Evolutionary conservation across 139 green algal species (phyloP).

Genomic region (Closterium sp.): DNA sequence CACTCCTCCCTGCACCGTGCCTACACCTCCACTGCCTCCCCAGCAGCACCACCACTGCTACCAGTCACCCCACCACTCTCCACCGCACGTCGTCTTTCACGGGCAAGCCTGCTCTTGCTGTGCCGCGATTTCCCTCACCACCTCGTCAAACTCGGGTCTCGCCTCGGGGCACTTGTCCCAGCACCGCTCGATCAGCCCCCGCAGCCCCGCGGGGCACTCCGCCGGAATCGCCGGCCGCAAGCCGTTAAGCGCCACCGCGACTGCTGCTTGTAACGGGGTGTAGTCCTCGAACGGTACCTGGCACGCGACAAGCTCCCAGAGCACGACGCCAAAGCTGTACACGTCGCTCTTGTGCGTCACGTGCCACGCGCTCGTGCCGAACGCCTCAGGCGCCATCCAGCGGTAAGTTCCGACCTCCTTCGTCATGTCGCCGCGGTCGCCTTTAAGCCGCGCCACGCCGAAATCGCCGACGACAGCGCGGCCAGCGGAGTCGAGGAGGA

Average conservation of each 20-base stretch:
- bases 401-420: conserved; percentile 97
- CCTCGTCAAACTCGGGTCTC: conserved; percentile 6
- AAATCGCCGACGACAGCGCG: conserved; percentile 84
- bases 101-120: background rate
- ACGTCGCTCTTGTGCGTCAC: conserved; percentile 74
- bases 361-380: conserved; percentile 81
- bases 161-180: conserved; percentile 10
- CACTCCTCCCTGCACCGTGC: no score
- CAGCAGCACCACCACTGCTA: background rate
- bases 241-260: conserved; percentile 65
- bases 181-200: conserved; percentile 1
- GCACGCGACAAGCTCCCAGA: conserved; percentile 91
- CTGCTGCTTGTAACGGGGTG: conserved; percentile 66
- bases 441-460: conserved; percentile 92
- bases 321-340: conserved; percentile 85
- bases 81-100: no score
- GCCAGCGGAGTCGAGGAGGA: conserved; percentile 75
- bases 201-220: background rate
- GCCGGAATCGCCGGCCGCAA: conserved; percentile 11
- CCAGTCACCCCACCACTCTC: background rate
- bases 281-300: conserved; percentile 43
- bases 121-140: background rate
- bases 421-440: conserved; percentile 81
- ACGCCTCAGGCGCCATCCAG: conserved; percentile 99
- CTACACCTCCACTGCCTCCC: no score